phyloP scores from a whole-genome alignment of 495 filamentous ascomycete genomes.

The Penicillium maclennaniae region DNA sequence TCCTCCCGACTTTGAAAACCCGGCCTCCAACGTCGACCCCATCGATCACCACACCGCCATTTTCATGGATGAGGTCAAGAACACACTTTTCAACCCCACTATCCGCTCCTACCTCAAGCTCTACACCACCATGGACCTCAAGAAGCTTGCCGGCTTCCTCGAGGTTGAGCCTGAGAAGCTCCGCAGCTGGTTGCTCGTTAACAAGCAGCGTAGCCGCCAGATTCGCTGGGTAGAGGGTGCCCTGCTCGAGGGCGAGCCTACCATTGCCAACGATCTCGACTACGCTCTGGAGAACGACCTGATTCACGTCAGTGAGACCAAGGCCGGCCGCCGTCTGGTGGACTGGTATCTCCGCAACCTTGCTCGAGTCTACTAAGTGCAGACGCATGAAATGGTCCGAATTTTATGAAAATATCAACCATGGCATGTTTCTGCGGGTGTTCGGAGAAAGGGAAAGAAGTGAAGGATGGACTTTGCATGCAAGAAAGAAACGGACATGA shows the following conservation, averaged over 20 bases:
- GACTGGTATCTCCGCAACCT: slow-evolving; percentile 99
- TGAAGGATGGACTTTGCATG: slow-evolving; percentile 24
- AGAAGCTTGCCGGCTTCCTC: slow-evolving; percentile 95
- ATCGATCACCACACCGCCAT: slow-evolving; percentile 94
- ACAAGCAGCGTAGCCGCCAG: slow-evolving; percentile 97
- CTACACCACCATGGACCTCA: slow-evolving; percentile 98
- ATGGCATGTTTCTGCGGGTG: slow-evolving; percentile 10
- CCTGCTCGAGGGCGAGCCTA: slow-evolving; percentile 85
- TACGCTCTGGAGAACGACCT: slow-evolving; percentile 96
- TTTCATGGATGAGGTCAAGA: slow-evolving; percentile 99
- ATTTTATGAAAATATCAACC: background rate
- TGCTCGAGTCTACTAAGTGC: slow-evolving; percentile 75
- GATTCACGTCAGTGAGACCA: slow-evolving; percentile 97
- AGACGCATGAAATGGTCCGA: slow-evolving; percentile 1
- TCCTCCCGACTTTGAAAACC: slow-evolving; percentile 94
- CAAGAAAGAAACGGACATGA: slow-evolving; percentile 31
- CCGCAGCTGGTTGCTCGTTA: slow-evolving; percentile 84
- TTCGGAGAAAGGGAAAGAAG: slow-evolving; percentile 18
- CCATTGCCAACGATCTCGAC: slow-evolving; percentile 88
- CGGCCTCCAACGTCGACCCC: slow-evolving; percentile 89
- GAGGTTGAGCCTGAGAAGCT: slow-evolving; percentile 92
- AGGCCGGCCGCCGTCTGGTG: slow-evolving; percentile 92
- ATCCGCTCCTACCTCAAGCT: slow-evolving; percentile 97
- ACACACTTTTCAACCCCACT: slow-evolving; percentile 88
- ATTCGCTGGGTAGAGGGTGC: slow-evolving; percentile 88